Conservation (phyloP, 805 yeast species). For the Candida morakotiae region DNA sequence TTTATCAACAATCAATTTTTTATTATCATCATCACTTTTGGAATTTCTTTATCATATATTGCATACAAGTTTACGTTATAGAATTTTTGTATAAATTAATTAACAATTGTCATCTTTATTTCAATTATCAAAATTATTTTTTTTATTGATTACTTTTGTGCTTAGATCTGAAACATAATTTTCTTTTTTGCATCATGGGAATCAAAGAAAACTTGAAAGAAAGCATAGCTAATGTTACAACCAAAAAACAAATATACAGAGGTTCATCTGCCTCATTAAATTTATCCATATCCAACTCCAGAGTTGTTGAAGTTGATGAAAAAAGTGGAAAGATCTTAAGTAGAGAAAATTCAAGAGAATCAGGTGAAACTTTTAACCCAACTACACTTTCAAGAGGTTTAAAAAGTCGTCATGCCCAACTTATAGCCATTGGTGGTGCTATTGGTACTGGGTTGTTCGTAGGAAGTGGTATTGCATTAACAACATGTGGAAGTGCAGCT, state of each 20-base stretch:
- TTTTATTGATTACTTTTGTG: no score
- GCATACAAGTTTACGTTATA: no score
- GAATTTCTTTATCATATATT: no score
- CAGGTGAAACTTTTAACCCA: constrained; percentile 15
- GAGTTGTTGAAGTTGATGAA: constrained; percentile 21
- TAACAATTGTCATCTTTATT: neutral
- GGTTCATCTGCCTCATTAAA: constrained; percentile 21
- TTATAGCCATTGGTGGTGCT: constrained; percentile 83
- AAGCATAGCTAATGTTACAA: constrained; percentile 1
- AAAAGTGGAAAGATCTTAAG: constrained; percentile 16
- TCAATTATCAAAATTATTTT: no score
- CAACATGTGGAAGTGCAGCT: constrained; percentile 63
- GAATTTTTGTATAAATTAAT: neutral
- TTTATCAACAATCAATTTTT: no score
- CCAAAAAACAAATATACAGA: constrained; percentile 17
- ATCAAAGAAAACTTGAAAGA: constrained; percentile 2
- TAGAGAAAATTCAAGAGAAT: constrained; percentile 12
- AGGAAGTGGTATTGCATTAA: constrained; percentile 58
- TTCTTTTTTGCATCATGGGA: constrained; percentile 2
- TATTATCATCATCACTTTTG: no score
- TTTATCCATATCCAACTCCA: constrained; percentile 24
- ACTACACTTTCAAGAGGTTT: constrained; percentile 33
- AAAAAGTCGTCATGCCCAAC: constrained; percentile 51
- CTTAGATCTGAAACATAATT: no score
- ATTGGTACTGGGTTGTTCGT: constrained; percentile 73